Percentiles rank a stretch among this genome's conserved stretches.
phyloP scores from a whole-genome alignment of 2,329 filamentous ascomycete species.

The Harringtonia aguacate region DNA sequence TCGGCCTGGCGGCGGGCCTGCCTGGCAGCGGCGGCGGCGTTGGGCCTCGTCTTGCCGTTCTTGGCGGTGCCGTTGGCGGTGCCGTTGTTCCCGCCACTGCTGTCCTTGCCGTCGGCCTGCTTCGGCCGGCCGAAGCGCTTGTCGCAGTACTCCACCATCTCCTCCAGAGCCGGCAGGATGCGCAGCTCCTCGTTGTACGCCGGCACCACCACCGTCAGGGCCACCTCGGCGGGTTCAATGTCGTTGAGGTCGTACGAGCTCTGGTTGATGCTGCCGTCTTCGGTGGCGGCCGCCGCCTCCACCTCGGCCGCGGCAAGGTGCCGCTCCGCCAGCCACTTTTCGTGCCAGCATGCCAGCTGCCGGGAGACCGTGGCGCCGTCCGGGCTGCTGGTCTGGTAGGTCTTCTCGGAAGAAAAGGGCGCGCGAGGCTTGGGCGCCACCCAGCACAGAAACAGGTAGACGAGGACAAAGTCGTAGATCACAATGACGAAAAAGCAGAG shows the following conservation, averaged over 20 bases:
- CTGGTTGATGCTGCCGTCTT: neutral
- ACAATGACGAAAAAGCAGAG: conserved; percentile 4
- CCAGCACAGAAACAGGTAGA: conserved; percentile 59
- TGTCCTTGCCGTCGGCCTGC: neutral
- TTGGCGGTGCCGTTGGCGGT: no score
- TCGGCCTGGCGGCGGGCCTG: no score
- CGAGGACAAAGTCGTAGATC: conserved; percentile 1
- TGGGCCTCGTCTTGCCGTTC: no score
- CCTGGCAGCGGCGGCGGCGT: no score
- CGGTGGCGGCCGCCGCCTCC: neutral
- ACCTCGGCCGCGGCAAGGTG: conserved; percentile 25
- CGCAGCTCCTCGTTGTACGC: conserved; percentile 91
- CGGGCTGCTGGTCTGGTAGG: conserved; percentile 64
- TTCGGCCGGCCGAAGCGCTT: conserved; percentile 52
- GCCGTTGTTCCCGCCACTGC: neutral
- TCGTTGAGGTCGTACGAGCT: conserved; percentile 34
- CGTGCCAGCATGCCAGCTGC: conserved; percentile 78
- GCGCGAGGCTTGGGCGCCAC: conserved; percentile 73
- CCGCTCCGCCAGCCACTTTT: conserved; percentile 57
- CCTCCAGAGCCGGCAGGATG: conserved; percentile 74
- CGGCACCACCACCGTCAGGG: conserved; percentile 84
- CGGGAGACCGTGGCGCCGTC: conserved; percentile 38
- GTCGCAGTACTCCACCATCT: conserved; percentile 82
- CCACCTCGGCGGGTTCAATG: conserved; percentile 69
- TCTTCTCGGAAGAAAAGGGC: conserved; percentile 69